Evolutionary conservation across 768 basidiomycete species (phyloP).

Genomic region (Suillus spraguei): DNA sequence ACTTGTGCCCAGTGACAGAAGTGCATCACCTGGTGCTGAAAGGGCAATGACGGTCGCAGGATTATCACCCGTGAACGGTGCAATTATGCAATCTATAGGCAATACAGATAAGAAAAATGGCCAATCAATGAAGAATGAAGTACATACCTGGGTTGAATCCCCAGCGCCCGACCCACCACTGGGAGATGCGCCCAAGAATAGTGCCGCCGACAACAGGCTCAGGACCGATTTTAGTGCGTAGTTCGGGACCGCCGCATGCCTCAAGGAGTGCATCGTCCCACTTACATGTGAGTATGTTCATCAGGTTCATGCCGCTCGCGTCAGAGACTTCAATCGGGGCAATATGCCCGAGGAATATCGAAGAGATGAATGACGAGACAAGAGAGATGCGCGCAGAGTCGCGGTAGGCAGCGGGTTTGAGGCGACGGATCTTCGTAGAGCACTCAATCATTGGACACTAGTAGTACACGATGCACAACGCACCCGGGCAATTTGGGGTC

Average conservation of each 20-base stretch:
- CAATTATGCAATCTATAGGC: conserved; percentile 67
- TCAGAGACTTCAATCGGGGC: conserved; percentile 87
- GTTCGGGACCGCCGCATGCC: conserved; percentile 66
- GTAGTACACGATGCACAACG: conserved; percentile 17
- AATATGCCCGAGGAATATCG: conserved; percentile 76
- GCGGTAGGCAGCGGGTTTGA: conserved; percentile 55
- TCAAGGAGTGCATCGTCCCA: conserved; percentile 74
- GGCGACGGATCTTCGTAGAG: conserved; percentile 52
- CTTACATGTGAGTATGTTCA: conserved; percentile 71
- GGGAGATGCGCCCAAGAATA: conserved; percentile 61
- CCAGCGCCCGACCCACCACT: conserved; percentile 77
- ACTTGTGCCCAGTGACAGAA: conserved; percentile 87
- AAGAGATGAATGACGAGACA: conserved; percentile 82
- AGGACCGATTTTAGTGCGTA: conserved; percentile 70
- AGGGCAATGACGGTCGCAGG: conserved; percentile 80
- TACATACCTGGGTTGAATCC: conserved; percentile 65
- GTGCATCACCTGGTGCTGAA: conserved; percentile 76
- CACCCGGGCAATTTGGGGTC: conserved; percentile 80
- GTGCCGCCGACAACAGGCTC: conserved; percentile 78
- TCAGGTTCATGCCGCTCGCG: conserved; percentile 90
- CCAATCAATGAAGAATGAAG: conserved; percentile 1
- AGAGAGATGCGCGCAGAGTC: conserved; percentile 72
- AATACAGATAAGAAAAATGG: background rate
- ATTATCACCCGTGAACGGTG: conserved; percentile 90
- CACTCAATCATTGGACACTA: background rate